Evolutionary conservation across 2,329 filamentous ascomycete species (phyloP).

Genomic region (Juglanconis sp.): DNA sequence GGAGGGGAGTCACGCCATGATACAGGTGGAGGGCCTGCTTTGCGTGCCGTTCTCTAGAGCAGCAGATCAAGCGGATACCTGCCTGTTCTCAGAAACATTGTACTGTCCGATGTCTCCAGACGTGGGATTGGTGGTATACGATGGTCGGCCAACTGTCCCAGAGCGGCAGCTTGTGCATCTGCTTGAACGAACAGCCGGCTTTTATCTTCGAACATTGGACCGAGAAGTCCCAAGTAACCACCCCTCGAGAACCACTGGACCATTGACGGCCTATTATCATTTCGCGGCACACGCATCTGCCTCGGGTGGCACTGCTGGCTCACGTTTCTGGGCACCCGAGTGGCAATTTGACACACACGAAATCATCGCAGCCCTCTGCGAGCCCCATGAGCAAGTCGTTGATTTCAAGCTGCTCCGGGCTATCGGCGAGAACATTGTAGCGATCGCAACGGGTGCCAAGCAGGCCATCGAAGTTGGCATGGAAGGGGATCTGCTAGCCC

Average conservation of each 20-base stretch:
- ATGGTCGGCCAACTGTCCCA: too few relatives aligned
- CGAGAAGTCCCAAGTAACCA: neutral
- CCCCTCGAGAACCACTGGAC: neutral
- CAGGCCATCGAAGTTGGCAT: too few relatives aligned
- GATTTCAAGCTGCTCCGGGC: too few relatives aligned
- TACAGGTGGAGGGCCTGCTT: slow-evolving; percentile 8
- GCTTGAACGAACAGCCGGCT: neutral
- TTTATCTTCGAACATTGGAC: neutral
- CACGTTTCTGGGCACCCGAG: too few relatives aligned
- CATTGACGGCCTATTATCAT: neutral
- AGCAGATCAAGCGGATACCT: neutral
- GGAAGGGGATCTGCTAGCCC: too few relatives aligned
- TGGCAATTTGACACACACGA: neutral
- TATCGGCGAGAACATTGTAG: too few relatives aligned
- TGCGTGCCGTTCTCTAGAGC: neutral
- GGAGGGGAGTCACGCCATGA: neutral
- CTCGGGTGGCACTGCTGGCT: too few relatives aligned
- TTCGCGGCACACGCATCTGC: too few relatives aligned
- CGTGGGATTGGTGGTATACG: too few relatives aligned
- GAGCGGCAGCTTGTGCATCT: too few relatives aligned
- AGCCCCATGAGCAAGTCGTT: too few relatives aligned
- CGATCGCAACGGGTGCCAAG: slow-evolving; percentile 19
- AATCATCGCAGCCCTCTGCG: too few relatives aligned
- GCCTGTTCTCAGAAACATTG: neutral
- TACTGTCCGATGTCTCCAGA: neutral